Conservation (phyloP, 2,329 filamentous ascomycete genomes). For the Coniochaeta prunicola region DNA sequence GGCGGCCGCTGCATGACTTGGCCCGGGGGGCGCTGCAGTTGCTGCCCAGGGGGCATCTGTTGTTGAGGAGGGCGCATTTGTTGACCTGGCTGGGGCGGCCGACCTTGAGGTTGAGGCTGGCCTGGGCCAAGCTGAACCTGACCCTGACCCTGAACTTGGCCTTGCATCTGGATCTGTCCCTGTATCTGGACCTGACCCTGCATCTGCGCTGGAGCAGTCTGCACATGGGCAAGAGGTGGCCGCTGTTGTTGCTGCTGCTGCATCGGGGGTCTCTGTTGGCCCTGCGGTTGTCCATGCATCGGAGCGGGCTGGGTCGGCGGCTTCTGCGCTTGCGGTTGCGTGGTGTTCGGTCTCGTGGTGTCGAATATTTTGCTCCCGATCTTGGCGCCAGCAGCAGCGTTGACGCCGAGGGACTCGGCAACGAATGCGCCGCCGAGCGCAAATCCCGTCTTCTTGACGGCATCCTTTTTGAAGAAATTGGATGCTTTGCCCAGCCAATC, state of each 20-base stretch:
- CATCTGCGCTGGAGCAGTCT: background rate
- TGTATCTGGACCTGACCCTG: background rate
- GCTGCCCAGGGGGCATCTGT: background rate
- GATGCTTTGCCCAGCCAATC: slow-evolving; percentile 3
- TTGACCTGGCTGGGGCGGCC: background rate
- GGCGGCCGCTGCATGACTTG: background rate
- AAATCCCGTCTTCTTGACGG: slow-evolving; percentile 1
- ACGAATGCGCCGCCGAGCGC: slow-evolving; percentile 3
- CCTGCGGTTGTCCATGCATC: background rate
- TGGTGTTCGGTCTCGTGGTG: background rate
- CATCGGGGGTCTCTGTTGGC: slow-evolving; percentile 1
- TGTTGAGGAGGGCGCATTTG: slow-evolving; percentile 1
- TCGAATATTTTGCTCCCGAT: background rate
- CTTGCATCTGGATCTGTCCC: background rate
- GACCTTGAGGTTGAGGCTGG: background rate
- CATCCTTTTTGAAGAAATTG: slow-evolving; percentile 3
- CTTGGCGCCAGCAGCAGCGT: background rate
- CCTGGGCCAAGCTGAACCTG: background rate
- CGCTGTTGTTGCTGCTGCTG: background rate
- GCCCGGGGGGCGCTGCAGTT: background rate
- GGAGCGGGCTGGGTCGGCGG: background rate
- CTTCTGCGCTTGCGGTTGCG: background rate
- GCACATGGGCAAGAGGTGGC: background rate
- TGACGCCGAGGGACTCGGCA: background rate
- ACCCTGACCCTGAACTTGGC: slow-evolving; percentile 1